Conservation (phyloP, 805 yeast species). For the Cyberlindnera maclurae region DNA sequence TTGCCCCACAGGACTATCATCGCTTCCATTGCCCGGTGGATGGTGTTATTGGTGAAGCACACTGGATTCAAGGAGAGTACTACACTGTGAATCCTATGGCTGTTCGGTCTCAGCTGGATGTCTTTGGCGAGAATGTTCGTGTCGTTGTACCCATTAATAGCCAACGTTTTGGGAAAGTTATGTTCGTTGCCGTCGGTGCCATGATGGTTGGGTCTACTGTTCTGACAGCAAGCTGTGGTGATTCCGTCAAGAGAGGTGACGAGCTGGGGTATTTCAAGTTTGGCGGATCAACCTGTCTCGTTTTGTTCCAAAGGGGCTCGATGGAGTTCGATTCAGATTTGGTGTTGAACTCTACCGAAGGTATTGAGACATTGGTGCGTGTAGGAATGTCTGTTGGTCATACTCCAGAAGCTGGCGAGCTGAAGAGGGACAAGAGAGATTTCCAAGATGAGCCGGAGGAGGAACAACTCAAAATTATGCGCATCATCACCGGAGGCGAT, state of each 20-base stretch:
- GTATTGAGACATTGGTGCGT: constrained; percentile 75
- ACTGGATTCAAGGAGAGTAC: constrained; percentile 77
- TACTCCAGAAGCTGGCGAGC: constrained; percentile 40
- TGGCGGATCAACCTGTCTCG: constrained; percentile 86
- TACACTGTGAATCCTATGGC: constrained; percentile 99
- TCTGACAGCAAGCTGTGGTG: constrained; percentile 58
- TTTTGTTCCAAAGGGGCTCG: constrained; percentile 46
- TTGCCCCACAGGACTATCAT: constrained; percentile 97
- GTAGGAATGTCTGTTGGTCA: constrained; percentile 95
- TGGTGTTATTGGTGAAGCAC: constrained; percentile 63
- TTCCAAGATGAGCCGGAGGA: constrained; percentile 41
- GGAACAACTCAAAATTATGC: constrained; percentile 41
- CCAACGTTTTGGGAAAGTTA: constrained; percentile 66
- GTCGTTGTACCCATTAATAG: constrained; percentile 73
- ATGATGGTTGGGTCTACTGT: constrained; percentile 97
- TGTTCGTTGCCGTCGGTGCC: constrained; percentile 85
- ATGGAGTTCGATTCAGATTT: constrained; percentile 71
- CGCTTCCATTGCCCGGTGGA: constrained; percentile 85
- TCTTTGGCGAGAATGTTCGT: constrained; percentile 86
- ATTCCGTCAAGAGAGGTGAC: constrained; percentile 55
- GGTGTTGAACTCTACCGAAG: constrained; percentile 53
- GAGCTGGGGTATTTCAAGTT: constrained; percentile 93
- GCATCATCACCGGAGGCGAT: constrained; percentile 53
- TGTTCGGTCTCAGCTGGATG: constrained; percentile 77
- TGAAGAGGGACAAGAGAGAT: constrained; percentile 38